Conservation (phyloP, 139 green algal species). For the Coelastrella sp. region DNA sequence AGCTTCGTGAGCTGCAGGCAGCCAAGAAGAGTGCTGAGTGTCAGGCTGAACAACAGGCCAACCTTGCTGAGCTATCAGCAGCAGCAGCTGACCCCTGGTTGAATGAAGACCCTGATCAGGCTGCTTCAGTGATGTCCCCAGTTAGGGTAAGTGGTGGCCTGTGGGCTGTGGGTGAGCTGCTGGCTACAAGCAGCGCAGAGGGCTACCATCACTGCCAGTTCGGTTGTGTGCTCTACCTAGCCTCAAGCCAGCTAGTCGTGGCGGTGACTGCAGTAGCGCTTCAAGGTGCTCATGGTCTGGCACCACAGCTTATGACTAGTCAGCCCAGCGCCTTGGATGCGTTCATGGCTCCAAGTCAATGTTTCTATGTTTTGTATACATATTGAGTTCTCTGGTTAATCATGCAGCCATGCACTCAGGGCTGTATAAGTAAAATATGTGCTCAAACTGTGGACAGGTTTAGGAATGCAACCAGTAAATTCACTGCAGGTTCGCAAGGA, state of each 20-base stretch:
- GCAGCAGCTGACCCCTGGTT: slow-evolving; percentile 31
- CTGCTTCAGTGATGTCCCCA: slow-evolving; percentile 15
- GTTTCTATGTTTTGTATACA: neutral
- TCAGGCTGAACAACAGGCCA: neutral
- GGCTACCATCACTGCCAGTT: neutral
- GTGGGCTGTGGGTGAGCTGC: neutral
- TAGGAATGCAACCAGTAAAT: too few species aligned
- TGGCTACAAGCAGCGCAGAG: neutral
- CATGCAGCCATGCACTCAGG: too few species aligned
- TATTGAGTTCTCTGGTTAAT: too few species aligned
- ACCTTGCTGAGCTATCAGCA: slow-evolving; percentile 32
- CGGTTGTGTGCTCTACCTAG: neutral
- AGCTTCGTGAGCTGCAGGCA: slow-evolving; percentile 14
- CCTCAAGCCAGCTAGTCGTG: neutral
- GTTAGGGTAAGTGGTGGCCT: slow-evolving; percentile 1
- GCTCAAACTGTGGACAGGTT: too few species aligned
- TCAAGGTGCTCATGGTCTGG: neutral
- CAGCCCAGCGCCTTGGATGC: neutral
- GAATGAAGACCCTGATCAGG: slow-evolving; percentile 33
- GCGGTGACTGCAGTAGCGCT: neutral
- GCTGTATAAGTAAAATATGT: neutral
- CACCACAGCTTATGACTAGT: neutral
- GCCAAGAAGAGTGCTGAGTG: slow-evolving; percentile 19
- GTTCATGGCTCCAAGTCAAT: neutral
- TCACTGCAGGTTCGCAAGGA: slow-evolving; percentile 58